Conservation (phyloP, 2,329 filamentous ascomycete species). For the Myriangium duriaei region DNA sequence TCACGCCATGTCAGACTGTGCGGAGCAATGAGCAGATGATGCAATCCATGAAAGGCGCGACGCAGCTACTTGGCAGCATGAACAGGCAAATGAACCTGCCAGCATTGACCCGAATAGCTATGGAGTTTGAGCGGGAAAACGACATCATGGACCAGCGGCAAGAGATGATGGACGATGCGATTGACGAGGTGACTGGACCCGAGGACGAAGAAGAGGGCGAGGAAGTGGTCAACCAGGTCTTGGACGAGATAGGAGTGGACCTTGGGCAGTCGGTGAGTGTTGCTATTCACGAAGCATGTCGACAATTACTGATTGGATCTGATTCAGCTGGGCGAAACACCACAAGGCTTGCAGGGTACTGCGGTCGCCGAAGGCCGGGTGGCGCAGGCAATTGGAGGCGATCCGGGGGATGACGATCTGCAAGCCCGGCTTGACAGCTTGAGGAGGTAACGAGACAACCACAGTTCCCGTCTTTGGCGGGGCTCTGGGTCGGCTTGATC, state of each 20-base stretch:
- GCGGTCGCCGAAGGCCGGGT: conserved; percentile 63
- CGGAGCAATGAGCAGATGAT: conserved; percentile 99
- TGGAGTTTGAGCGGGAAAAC: conserved; percentile 98
- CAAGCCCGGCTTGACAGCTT: conserved; percentile 88
- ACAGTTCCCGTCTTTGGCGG: too few relatives aligned
- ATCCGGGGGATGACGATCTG: conserved; percentile 67
- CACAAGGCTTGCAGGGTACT: conserved; percentile 65
- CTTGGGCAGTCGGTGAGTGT: conserved; percentile 70
- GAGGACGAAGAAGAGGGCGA: conserved; percentile 90
- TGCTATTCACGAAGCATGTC: too few relatives aligned
- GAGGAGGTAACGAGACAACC: conserved; percentile 17
- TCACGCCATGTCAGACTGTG: conserved; percentile 66
- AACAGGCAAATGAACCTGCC: conserved; percentile 96
- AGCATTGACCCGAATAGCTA: conserved; percentile 86
- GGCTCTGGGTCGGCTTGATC: neutral
- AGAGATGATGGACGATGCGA: conserved; percentile 99
- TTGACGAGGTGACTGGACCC: conserved; percentile 89
- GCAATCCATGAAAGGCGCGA: conserved; percentile 98
- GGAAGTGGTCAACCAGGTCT: conserved; percentile 88
- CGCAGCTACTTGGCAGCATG: conserved; percentile 86
- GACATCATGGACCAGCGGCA: conserved; percentile 98
- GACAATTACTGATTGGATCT: too few relatives aligned
- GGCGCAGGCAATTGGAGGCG: conserved; percentile 75
- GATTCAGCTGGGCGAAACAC: conserved; percentile 76
- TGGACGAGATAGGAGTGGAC: conserved; percentile 95